Evolutionary conservation across 2,329 filamentous ascomycete species (phyloP), one percentile per base, ranked within the genome.

Genomic region (Bipolaris gigantea): DNA sequence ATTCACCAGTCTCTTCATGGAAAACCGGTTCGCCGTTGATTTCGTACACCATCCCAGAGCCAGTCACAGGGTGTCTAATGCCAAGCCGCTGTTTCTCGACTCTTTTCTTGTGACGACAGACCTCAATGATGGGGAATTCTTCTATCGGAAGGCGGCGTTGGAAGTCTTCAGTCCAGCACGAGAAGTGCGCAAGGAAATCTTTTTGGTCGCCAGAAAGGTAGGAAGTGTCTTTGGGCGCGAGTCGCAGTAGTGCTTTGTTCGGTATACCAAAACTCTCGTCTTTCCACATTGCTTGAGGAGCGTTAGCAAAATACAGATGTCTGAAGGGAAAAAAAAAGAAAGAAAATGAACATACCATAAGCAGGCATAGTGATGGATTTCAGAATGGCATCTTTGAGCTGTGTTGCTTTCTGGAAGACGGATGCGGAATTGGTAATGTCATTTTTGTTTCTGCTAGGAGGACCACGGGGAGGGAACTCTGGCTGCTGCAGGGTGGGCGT

Each of bases 311-410:
- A 38, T 18, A 2, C 13, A 33, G 16, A 15, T 3, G 7, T 18
- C 18, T 18, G 11, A 15, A 39, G 15, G 25, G 21, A n/a, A 44
- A 10, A 11, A 30, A 10, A 41, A 23, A n/a, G 40, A 10, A 11
- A 30, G 27, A 41, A 23, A 41, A 5, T 10, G 15, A 32, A 64
- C 63, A 25, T 48, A 67, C 64, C 87, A 40, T 92, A 77, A 19
- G 90, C 87, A 0, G 89, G 89, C 67, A 90, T 85, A 56, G 85
- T 83, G 23, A 89, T 89, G 35, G 85, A 89, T 66, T 91, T 88
- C 6, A 93, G 76, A 16, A 92, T 79, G 0, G 89, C 88, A 67
- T 92, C 89, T 71, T 92, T 92, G 77, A 93, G 84, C 46, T 86
- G 79, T 7, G 83, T 85, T 50, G 89, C 84, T 69, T 92, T 93